Base-by-base conservation (phyloP, 1,284 basidiomycete genomes). In the Sparassis latifolia region DNA sequence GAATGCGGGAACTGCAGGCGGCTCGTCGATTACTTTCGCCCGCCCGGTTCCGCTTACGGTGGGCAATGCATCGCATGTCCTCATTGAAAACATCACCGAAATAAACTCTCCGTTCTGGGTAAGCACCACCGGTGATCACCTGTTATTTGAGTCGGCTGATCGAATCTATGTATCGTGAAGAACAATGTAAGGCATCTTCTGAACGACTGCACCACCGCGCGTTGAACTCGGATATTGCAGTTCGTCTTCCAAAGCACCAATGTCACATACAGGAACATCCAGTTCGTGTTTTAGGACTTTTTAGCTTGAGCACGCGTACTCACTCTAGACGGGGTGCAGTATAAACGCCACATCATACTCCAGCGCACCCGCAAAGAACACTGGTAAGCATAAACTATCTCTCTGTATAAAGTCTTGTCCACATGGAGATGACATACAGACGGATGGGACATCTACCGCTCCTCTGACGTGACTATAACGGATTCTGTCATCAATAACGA, bases 381-480 rank as follows among this genome's bases (percentile, higher is more conserved):
- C 49, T 10, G 49, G 45, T 47, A 6, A 3, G 37, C 33, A 12
- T 12, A 10, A 10, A 30, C n/a, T 9, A 6, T 10, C 32, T 27
- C 10, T 10, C 4, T 12, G 2, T 20, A 5, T 6, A 38, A 38
- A 38, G 9, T n/a, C 20, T 20, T 20, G 20, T 20, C 20, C 20
- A 20, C 20, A 20, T 20, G 20, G 20, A 20, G 20, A 20, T 20
- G 20, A 20, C 20, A 20, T 20, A 59, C 43, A 47, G 80, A 84
- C 55, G 82, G 81, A 5, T 83, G 80, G 80, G 77, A 85, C 57
- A 77, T 80, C 28, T 83, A 84, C 60, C 74, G 79, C 45, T 79
- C 77, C 37, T 73, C 77, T 51, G 67, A 69, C 47, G 73, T 83
- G 9, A 67, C 70, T 0, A 76, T 82, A 45, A 62, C 66, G 42